Evolutionary conservation across 306 rosid genomes (phyloP).

Genomic region (Pueraria montana): DNA sequence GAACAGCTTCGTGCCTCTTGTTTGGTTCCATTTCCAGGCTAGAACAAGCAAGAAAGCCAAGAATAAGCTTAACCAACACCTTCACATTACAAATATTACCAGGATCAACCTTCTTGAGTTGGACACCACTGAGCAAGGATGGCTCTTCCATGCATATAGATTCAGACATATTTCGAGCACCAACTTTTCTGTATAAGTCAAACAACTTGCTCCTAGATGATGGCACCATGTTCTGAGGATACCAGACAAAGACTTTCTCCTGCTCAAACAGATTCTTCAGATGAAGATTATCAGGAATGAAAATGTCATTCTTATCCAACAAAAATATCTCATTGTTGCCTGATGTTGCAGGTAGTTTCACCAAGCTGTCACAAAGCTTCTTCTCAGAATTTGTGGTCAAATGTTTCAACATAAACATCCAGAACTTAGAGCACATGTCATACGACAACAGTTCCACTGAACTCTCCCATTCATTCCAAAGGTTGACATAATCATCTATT

Average conservation of each 20-base stretch:
- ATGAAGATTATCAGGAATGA: slow-evolving; percentile 73
- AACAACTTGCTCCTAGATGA: slow-evolving; percentile 52
- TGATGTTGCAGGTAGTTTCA: slow-evolving; percentile 65
- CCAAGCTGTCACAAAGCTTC: slow-evolving; percentile 50
- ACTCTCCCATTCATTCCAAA: slow-evolving; percentile 81
- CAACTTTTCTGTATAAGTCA: slow-evolving; percentile 63
- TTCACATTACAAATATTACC: slow-evolving; percentile 43
- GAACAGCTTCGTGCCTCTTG: slow-evolving; percentile 65
- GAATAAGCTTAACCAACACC: slow-evolving; percentile 66
- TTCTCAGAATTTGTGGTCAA: slow-evolving; percentile 42
- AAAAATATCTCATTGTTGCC: too few relatives aligned
- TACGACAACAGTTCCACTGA: slow-evolving; percentile 46
- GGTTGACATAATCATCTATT: slow-evolving; percentile 62
- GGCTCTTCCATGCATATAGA: slow-evolving; percentile 57
- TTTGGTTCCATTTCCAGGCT: slow-evolving; percentile 59
- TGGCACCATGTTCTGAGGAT: slow-evolving; percentile 60
- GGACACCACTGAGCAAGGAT: not conserved
- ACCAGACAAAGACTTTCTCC: slow-evolving; percentile 71
- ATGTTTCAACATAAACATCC: slow-evolving; percentile 62
- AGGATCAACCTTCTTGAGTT: slow-evolving; percentile 42
- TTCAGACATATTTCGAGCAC: slow-evolving; percentile 70
- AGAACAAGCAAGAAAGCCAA: slow-evolving; percentile 73
- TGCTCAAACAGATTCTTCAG: slow-evolving; percentile 66
- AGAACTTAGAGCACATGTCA: slow-evolving; percentile 73
- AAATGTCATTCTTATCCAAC: slow-evolving; percentile 59